Percentiles rank a stretch among this genome's conserved stretches.
phyloP scores from a whole-genome alignment of 192 early-diverging fungal genomes.

The Piromyces finnis region DNA sequence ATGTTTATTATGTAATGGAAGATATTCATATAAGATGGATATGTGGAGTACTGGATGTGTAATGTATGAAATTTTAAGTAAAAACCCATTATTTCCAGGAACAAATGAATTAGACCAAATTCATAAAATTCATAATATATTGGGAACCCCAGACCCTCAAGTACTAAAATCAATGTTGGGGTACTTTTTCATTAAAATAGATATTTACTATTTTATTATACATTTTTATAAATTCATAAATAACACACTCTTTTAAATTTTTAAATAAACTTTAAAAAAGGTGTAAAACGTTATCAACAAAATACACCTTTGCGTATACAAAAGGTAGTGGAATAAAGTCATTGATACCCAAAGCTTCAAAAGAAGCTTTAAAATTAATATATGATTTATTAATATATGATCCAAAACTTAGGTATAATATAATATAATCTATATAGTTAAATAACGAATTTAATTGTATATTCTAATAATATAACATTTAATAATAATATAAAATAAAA shows the following conservation, averaged over 20 bases:
- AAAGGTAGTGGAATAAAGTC: neutral
- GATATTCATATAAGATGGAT: constrained; percentile 40
- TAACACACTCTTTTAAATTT: too few species aligned
- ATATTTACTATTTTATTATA: too few species aligned
- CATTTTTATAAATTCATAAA: too few species aligned
- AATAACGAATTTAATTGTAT: too few species aligned
- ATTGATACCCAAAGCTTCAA: neutral
- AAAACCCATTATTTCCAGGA: constrained; percentile 35
- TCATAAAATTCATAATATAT: constrained; percentile 32
- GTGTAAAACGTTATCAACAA: neutral
- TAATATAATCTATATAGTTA: too few species aligned
- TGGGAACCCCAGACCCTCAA: constrained; percentile 24
- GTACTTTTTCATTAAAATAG: neutral
- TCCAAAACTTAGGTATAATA: neutral
- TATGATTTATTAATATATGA: neutral
- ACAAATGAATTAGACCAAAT: constrained; percentile 41
- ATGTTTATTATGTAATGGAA: constrained; percentile 35
- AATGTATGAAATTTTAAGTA: constrained; percentile 27
- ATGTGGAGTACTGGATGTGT: constrained; percentile 44
- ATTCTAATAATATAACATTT: neutral
- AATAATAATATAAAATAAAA: neutral
- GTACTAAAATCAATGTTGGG: neutral
- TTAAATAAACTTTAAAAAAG: too few species aligned
- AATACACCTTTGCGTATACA: neutral
- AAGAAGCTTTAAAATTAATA: neutral